These are phyloP conservation scores for Thalassia testudinum DNA, from an alignment of 116 monocot genomes.

Conservation along the genomic window DNA sequence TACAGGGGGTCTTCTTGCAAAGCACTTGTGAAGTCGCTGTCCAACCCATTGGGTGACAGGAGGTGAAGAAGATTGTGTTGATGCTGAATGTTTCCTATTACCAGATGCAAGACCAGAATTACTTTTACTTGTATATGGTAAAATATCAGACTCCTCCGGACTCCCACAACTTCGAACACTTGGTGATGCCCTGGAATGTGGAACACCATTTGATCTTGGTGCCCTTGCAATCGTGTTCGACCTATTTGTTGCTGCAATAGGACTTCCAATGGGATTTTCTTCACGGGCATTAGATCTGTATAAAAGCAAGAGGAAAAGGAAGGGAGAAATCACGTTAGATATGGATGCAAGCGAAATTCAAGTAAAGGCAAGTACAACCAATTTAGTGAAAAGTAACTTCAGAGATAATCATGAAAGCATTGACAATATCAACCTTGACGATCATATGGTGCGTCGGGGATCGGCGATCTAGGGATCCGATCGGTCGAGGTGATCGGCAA, in stretches of 20 bases:
- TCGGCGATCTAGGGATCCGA: too few relatives aligned
- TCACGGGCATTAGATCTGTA: background rate
- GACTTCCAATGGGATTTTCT: background rate
- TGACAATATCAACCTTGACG: too few relatives aligned
- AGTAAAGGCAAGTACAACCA: too few relatives aligned
- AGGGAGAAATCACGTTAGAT: too few relatives aligned
- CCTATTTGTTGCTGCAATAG: background rate
- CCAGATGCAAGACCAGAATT: background rate
- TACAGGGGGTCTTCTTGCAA: background rate
- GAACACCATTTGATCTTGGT: background rate
- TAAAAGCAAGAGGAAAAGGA: too few relatives aligned
- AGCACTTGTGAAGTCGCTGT: background rate
- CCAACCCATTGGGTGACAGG: background rate
- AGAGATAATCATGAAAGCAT: too few relatives aligned
- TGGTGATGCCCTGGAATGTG: background rate
- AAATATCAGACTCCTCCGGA: background rate
- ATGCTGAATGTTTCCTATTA: background rate
- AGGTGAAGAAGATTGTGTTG: slow-evolving; percentile 1
- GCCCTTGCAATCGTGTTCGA: background rate
- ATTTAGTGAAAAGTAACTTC: too few relatives aligned
- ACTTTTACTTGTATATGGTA: background rate
- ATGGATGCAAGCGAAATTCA: too few relatives aligned
- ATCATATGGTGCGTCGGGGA: too few relatives aligned
- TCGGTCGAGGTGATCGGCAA: too few relatives aligned
- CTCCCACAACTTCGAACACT: background rate